Percentiles rank a stretch among this genome's conserved stretches.
Evolutionary conservation across 1,284 basidiomycete species (phyloP).

Genomic region (Austroboletus novae-zelandiae): DNA sequence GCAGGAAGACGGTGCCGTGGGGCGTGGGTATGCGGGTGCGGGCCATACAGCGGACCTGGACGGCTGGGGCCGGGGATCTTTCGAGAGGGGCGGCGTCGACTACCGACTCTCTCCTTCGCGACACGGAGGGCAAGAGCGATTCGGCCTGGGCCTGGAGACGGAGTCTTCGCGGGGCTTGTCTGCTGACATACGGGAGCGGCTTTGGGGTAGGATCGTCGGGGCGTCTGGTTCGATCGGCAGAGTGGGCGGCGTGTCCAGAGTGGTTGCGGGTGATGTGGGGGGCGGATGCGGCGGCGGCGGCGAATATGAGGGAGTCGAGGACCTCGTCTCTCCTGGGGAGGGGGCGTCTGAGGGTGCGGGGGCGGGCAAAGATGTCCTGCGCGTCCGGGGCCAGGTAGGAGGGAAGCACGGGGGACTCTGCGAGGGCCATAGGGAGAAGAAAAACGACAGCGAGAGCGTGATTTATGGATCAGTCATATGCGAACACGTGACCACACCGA

Average conservation of each 20-base stretch:
- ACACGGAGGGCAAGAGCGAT: constrained; percentile 29
- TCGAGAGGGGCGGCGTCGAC: constrained; percentile 11
- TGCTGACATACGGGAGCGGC: constrained; percentile 60
- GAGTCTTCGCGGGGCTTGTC: constrained; percentile 66
- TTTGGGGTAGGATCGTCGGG: constrained; percentile 36
- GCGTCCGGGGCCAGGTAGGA: constrained; percentile 31
- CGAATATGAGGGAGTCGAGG: constrained; percentile 71
- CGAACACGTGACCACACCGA: constrained; percentile 9
- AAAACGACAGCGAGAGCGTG: not conserved
- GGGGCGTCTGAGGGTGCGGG: constrained; percentile 37
- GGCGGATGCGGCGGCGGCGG: constrained; percentile 65
- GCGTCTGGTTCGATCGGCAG: constrained; percentile 47
- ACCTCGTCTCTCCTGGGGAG: constrained; percentile 58
- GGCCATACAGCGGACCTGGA: constrained; percentile 88
- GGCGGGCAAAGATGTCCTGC: constrained; percentile 42
- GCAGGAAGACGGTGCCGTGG: constrained; percentile 91
- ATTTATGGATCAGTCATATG: not conserved
- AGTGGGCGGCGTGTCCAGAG: constrained; percentile 37
- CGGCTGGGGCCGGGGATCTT: constrained; percentile 4
- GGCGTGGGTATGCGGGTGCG: constrained; percentile 97
- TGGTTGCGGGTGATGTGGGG: constrained; percentile 76
- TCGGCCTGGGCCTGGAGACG: constrained; percentile 40
- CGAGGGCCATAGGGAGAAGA: constrained; percentile 27
- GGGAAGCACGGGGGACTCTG: constrained; percentile 26
- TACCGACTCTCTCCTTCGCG: constrained; percentile 11